Evolutionary conservation across 2,329 filamentous ascomycete genomes (phyloP).

Genomic region (Neurospora crassa): DNA sequence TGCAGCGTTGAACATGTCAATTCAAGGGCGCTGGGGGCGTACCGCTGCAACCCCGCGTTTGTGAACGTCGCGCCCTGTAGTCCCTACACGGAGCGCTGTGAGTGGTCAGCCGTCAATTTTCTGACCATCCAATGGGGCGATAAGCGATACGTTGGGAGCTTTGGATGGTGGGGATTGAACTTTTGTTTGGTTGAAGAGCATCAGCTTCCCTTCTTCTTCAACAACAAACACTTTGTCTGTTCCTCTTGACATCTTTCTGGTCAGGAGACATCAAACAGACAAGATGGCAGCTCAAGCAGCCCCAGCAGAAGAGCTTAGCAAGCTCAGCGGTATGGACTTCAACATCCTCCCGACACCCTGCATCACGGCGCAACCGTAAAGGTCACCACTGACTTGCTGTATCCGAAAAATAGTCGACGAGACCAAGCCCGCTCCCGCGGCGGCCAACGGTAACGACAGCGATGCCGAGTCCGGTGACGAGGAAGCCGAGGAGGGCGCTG

Average conservation of each 20-base stretch:
- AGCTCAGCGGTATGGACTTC: constrained; percentile 28
- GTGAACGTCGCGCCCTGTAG: background rate
- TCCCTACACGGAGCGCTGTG: background rate
- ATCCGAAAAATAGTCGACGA: constrained; percentile 27
- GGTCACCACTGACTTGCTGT: background rate
- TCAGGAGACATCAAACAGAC: constrained; percentile 5
- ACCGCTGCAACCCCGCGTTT: background rate
- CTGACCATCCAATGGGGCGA: background rate
- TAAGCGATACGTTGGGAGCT: background rate
- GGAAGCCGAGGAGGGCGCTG: constrained; percentile 32
- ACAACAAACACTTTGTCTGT: background rate
- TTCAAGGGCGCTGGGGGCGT: background rate
- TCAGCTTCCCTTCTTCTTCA: background rate
- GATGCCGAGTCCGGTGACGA: constrained; percentile 43
- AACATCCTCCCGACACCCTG: background rate
- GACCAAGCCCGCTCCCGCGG: constrained; percentile 25
- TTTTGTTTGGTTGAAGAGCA: background rate
- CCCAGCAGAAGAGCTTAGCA: constrained; percentile 30
- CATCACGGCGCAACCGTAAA: constrained; percentile 1
- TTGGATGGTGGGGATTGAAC: background rate
- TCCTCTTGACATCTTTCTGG: background rate
- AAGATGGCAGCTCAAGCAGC: constrained; percentile 31
- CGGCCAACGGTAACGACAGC: constrained; percentile 31
- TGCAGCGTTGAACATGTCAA: background rate
- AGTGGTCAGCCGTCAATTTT: background rate